phyloP scores from a whole-genome alignment of 2,329 filamentous ascomycete genomes.

The Calonectria crousiana region DNA sequence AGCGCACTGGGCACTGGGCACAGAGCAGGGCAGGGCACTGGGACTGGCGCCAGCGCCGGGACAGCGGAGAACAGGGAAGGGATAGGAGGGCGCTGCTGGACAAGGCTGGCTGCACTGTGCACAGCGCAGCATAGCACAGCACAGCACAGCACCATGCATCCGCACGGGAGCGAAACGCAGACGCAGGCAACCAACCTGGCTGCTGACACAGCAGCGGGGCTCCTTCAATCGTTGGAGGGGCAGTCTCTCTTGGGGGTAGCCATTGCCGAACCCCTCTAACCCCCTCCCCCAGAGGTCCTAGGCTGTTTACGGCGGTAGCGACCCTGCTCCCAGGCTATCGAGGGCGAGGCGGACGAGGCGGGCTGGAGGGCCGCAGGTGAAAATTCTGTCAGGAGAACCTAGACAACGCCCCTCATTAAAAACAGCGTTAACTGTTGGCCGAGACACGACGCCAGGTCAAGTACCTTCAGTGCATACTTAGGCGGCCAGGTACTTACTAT shows the following conservation, averaged over 20 bases:
- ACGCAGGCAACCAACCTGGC: slow-evolving; percentile 22
- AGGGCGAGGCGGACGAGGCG: slow-evolving; percentile 29
- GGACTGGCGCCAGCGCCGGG: slow-evolving; percentile 15
- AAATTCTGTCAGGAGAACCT: slow-evolving; percentile 51
- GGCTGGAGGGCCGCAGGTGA: slow-evolving; percentile 37
- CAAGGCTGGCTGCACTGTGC: slow-evolving; percentile 9
- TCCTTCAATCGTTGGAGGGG: slow-evolving; percentile 38
- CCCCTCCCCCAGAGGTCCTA: slow-evolving; percentile 28
- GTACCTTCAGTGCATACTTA: slow-evolving; percentile 29
- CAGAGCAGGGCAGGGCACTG: slow-evolving; percentile 16
- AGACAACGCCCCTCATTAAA: slow-evolving; percentile 36
- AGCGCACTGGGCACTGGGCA: slow-evolving; percentile 22
- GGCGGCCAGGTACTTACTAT: slow-evolving; percentile 30
- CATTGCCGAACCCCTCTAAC: slow-evolving; percentile 30
- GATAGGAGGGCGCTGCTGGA: background rate
- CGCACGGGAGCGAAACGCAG: slow-evolving; percentile 26
- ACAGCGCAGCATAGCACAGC: slow-evolving; percentile 22
- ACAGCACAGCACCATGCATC: slow-evolving; percentile 37
- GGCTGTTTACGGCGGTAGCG: slow-evolving; percentile 38
- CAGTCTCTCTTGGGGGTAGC: slow-evolving; percentile 28
- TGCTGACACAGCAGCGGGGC: slow-evolving; percentile 44
- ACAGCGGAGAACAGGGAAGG: slow-evolving; percentile 5
- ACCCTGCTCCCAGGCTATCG: slow-evolving; percentile 33
- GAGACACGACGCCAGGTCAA: slow-evolving; percentile 36
- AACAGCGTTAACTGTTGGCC: slow-evolving; percentile 38